Conservation (phyloP, 495 filamentous ascomycete genomes). For the Gamarada debralockiae region DNA sequence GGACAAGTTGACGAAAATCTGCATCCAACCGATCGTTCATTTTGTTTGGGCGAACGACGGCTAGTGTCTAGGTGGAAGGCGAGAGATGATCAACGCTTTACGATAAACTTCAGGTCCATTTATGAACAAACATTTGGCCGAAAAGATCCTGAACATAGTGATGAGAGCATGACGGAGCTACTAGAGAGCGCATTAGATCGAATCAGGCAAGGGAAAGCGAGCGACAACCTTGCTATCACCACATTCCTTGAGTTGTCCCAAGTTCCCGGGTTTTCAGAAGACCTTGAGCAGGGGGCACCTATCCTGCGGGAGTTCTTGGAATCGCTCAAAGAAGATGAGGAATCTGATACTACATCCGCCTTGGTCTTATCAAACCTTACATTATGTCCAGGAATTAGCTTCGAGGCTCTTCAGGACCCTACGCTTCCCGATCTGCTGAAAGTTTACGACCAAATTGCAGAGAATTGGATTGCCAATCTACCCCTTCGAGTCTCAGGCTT, state of each 20-base stretch:
- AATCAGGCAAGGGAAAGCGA: constrained; percentile 3
- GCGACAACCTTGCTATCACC: constrained; percentile 9
- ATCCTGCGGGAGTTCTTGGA: constrained; percentile 12
- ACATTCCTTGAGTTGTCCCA: constrained; percentile 13
- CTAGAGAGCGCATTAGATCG: constrained; percentile 2
- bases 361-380: constrained; percentile 12
- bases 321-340: constrained; percentile 4
- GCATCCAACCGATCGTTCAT: not conserved
- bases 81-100: constrained; percentile 1
- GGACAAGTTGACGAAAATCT: not conserved
- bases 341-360: not conserved
- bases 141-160: no score
- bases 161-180: not conserved
- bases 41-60: not conserved
- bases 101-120: constrained; percentile 10
- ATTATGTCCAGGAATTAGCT: constrained; percentile 4
- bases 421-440: constrained; percentile 6
- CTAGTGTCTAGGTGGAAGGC: no score
- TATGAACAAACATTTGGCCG: constrained; percentile 4
- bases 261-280: constrained; percentile 7
- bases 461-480: constrained; percentile 18
- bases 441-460: constrained; percentile 21
- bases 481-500: constrained; percentile 9
- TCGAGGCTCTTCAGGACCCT: not conserved
- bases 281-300: constrained; percentile 17